Evolutionary conservation across 371 early-diverging fungal genomes (phyloP), one percentile per base, ranked within the genome.

Genomic region (Mucor mucedo): DNA sequence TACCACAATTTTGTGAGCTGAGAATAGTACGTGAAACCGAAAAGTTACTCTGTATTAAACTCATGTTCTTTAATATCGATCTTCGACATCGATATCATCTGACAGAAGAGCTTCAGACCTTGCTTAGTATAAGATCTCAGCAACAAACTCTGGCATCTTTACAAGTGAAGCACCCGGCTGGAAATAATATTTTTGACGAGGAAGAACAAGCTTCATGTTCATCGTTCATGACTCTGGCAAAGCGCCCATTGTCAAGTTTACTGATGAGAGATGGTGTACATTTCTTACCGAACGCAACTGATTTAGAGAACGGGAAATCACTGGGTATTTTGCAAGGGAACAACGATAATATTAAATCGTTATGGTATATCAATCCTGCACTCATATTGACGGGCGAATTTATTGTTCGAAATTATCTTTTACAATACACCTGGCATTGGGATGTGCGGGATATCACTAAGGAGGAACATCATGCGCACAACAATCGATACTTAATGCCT

Each of bases 351-450:
- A 42, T 21, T 2, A 64, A 59, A 47, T 29, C 57, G 5, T 38
- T 65, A 45, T 76, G 70, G 73, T 62, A 65, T 47, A 58, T 62
- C 28, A 55, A 64, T 38, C 56, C 71, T 10, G 62, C 69, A 5
- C 53, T 71, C 14, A 65, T 71, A 42, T 38, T 73, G 13, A 75
- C 73, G 10, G 75, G 77, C 1, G 78, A 81, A 38, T 76, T 78
- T 29, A 77, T 85, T 30, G 69, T 86, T 2, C 75, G 80, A 40
- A 83, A 86, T 21, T 91, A 88, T 67, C 57, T 93, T 39, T 69
- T 84, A 4, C 80, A 84, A 41, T 70, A 71, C 27, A 78, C 85
- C 14, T 87, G 89, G 84, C 77, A 83, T 52, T 93, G 92, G 92
- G 80, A 71, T 59, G 21, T 62, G 10, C 60, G 69, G 33, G 73